Conservation (phyloP, 2,329 filamentous ascomycete species). For the Botrytis byssoidea region DNA sequence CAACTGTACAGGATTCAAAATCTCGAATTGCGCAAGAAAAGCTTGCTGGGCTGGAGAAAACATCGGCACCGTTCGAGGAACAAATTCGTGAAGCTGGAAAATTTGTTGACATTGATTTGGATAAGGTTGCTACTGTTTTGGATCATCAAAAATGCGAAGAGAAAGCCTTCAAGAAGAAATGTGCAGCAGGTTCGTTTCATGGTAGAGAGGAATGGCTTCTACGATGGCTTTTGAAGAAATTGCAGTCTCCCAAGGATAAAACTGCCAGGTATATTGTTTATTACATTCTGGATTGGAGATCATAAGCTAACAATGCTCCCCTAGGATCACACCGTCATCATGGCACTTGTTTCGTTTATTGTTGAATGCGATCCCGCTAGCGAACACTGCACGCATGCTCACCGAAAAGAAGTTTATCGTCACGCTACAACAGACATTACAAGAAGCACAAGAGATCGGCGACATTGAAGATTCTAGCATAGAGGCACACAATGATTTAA, state of each 20-base stretch:
- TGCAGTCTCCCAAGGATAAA: conserved; percentile 44
- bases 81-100: conserved; percentile 39
- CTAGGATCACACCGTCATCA: conserved; percentile 38
- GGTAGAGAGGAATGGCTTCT: conserved; percentile 63
- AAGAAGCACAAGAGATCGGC: conserved; percentile 48
- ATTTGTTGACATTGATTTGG: conserved; percentile 36
- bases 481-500: conserved; percentile 9
- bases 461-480: conserved; percentile 34
- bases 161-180: conserved; percentile 13
- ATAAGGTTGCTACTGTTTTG: conserved; percentile 26
- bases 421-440: conserved; percentile 64
- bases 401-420: conserved; percentile 66
- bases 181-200: conserved; percentile 29
- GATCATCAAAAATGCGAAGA: background rate
- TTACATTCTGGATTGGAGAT: background rate
- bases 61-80: conserved; percentile 38
- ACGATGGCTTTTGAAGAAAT: conserved; percentile 63
- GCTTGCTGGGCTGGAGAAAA: conserved; percentile 38
- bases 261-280: conserved; percentile 34
- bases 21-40: conserved; percentile 38
- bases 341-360: conserved; percentile 63
- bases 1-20: conserved; percentile 31
- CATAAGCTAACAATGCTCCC: background rate
- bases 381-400: conserved; percentile 68
- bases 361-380: conserved; percentile 63